A percentile compares a stretch with the other conserved stretches of the same genome.
Conservation (phyloP, 805 yeast species). For the Yarrowia divulgata region DNA sequence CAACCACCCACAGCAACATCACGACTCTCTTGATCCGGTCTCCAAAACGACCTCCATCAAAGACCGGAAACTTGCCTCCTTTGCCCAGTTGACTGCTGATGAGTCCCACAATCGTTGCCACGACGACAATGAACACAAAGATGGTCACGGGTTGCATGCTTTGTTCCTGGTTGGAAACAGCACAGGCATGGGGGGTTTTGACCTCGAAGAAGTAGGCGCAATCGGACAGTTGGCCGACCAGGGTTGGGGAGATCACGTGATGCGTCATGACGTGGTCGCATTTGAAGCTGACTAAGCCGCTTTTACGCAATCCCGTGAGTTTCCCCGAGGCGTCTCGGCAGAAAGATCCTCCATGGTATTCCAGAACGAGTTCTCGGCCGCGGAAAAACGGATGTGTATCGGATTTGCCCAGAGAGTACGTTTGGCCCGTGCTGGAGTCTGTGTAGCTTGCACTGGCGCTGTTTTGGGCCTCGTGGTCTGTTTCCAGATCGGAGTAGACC, state of each 20-base stretch:
- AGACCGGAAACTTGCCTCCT: neutral
- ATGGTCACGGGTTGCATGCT: conserved; percentile 60
- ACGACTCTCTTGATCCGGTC: neutral
- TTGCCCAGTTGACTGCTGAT: conserved; percentile 14
- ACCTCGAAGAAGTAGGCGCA: conserved; percentile 87
- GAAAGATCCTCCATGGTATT: conserved; percentile 69
- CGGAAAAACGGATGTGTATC: conserved; percentile 68
- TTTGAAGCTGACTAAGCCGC: conserved; percentile 72
- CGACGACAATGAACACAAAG: conserved; percentile 61
- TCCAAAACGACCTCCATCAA: neutral
- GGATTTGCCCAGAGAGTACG: conserved; percentile 61
- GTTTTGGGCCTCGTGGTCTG: conserved; percentile 48
- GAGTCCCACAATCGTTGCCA: conserved; percentile 52
- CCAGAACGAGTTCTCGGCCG: conserved; percentile 73
- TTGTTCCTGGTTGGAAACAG: conserved; percentile 72
- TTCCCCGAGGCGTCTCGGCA: conserved; percentile 61
- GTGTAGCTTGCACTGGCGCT: conserved; percentile 65
- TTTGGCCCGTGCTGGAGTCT: conserved; percentile 53
- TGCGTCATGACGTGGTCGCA: conserved; percentile 74
- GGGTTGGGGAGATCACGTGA: conserved; percentile 66
- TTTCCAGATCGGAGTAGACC: neutral
- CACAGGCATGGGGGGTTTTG: conserved; percentile 84
- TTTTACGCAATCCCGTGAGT: conserved; percentile 56
- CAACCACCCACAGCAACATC: neutral
- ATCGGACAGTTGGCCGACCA: conserved; percentile 74